Base-by-base conservation (phyloP, 2,329 filamentous ascomycete genomes). In the Hypocrella siamensis region DNA sequence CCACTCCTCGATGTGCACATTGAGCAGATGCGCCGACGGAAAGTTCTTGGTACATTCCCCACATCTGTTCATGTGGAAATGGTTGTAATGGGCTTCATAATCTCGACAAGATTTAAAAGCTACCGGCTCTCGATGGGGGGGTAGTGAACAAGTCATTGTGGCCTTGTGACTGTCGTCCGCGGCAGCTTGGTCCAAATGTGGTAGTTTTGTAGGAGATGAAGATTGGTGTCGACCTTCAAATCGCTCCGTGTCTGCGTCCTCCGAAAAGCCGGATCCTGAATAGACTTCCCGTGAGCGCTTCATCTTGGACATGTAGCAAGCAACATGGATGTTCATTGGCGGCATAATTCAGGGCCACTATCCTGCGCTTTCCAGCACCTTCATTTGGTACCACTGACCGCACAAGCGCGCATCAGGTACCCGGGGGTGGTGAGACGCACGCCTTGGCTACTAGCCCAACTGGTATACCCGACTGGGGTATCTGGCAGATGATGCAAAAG, bases 1-100 rank as follows among this genome's bases (percentile, higher is more conserved):
- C 42, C 78, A 82, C 54, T 96, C 90, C 42, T 86, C 75, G 41
- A 93, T 86, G 49, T 98, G 90, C 28, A 96, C 56, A 35, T 68
- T 64, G 31, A 98, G 64, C 33, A 90, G 75, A 50, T 86, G 77
- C 22, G 76, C 67, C 1, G 83, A 85, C 2, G 90, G 90, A 39
- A 96, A 84, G 51, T 94, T 96, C 51, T 72, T 84, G 34, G 69
- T 65, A 52, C 90, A 98, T 46, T 85, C 79, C 8, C 75, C 61
- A 49, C 90, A 98, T 27, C 88, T 73, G 52, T 94, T 86, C 37
- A 74, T 70, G 53, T 96, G 90, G 16, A 68, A 63, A 47, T 82
- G 76, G 41, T 63, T 67, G 57, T 94, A 94, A 52, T 98, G 90
- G 7, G 77, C 58, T 50, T 94, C 85, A 54, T 92, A 94, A 12